Conservation (phyloP, 2,329 filamentous ascomycete genomes). For the Phaeosphaeria sp. region DNA sequence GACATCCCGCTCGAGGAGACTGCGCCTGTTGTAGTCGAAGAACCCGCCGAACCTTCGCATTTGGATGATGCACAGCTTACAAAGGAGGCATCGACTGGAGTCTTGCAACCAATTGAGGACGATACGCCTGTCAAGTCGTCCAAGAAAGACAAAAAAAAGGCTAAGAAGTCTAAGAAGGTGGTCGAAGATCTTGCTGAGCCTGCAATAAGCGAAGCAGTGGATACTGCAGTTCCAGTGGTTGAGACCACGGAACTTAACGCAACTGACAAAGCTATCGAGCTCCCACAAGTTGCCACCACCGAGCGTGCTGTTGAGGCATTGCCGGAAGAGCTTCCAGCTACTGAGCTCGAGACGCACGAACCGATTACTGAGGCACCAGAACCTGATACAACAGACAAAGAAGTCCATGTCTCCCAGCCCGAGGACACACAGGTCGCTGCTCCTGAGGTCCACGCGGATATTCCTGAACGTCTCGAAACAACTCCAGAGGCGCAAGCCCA, state of each 20-base stretch:
- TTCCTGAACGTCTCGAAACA: not conserved
- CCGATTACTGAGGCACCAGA: not conserved
- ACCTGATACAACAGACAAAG: not conserved
- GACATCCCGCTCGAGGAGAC: not conserved
- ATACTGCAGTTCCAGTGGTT: not conserved
- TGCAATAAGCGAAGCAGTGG: not conserved
- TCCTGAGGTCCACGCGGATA: not conserved
- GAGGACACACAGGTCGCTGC: not conserved
- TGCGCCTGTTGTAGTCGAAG: not conserved
- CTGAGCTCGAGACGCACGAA: not conserved
- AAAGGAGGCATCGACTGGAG: not conserved
- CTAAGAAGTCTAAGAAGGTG: conserved; percentile 26
- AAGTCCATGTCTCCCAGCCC: not conserved
- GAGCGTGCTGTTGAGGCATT: not conserved
- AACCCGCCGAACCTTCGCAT: not conserved
- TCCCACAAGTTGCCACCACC: not conserved
- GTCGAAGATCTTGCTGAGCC: conserved; percentile 9
- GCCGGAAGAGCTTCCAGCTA: too few relatives aligned
- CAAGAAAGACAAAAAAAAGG: conserved; percentile 33
- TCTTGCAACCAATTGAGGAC: conserved; percentile 4
- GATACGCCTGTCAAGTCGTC: conserved; percentile 10
- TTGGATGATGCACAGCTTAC: not conserved
- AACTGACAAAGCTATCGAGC: conserved; percentile 1
- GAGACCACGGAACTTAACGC: not conserved
- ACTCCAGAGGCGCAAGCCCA: not conserved